Evolutionary conservation across 2,329 filamentous ascomycete genomes (phyloP).

Genomic region (Talaromyces pinophilus): DNA sequence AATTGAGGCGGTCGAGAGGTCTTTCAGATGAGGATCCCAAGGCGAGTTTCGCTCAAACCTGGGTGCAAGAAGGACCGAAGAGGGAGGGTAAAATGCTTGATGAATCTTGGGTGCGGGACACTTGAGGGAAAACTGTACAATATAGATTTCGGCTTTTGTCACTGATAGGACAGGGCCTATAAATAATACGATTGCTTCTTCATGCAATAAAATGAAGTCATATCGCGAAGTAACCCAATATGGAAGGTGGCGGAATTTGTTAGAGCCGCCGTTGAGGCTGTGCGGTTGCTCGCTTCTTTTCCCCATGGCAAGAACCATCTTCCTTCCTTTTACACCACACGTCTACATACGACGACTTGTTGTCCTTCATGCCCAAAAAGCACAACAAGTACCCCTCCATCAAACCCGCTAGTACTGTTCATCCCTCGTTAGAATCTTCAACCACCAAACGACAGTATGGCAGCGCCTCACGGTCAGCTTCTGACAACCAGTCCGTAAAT

Average conservation of each 20-base stretch:
- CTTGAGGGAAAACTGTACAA: conserved; percentile 37
- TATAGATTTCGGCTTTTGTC: not conserved
- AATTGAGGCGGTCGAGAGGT: conserved; percentile 70
- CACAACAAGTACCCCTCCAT: conserved; percentile 40
- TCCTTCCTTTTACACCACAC: not conserved
- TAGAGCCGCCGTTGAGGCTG: not conserved
- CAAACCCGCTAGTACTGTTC: conserved; percentile 45
- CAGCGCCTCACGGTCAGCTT: conserved; percentile 24
- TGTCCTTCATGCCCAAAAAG: conserved; percentile 51
- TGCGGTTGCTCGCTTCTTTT: not conserved
- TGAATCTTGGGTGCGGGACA: conserved; percentile 61
- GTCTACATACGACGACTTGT: conserved; percentile 17
- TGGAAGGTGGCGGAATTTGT: conserved; percentile 11
- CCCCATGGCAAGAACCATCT: not conserved
- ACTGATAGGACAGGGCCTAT: not conserved
- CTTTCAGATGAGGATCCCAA: conserved; percentile 79
- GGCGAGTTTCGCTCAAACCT: conserved; percentile 77
- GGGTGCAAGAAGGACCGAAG: conserved; percentile 60
- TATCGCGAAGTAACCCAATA: not conserved
- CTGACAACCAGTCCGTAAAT: conserved; percentile 45
- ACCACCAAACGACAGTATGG: conserved; percentile 35
- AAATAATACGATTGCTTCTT: not conserved
- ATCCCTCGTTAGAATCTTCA: conserved; percentile 40
- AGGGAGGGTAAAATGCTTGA: conserved; percentile 61
- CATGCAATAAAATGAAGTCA: not conserved